These are phyloP conservation scores for Candida michaelii DNA, from an alignment of 805 yeast species.

Conservation along the genomic window DNA sequence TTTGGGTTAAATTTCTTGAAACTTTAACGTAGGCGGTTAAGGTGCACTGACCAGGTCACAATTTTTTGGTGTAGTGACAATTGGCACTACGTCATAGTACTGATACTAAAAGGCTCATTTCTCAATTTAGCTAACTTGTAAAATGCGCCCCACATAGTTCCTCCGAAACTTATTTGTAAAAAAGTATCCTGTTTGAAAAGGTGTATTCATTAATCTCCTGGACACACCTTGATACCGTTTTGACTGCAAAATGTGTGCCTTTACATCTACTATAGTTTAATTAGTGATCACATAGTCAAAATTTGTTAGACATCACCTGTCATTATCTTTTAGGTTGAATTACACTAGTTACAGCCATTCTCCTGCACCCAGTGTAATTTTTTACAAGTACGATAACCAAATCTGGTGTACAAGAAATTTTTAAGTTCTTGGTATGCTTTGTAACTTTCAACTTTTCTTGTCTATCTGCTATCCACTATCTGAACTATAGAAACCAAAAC, in stretches of 20 bases:
- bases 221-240: background rate
- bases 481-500: background rate
- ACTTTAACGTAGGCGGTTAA: background rate
- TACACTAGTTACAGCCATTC: no score
- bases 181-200: background rate
- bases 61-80: background rate
- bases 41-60: background rate
- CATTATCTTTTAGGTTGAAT: no score
- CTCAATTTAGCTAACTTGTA: conserved; percentile 1
- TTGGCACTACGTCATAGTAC: background rate
- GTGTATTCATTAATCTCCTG: background rate
- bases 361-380: no score
- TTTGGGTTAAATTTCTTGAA: background rate
- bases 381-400: no score
- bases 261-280: no score
- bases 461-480: background rate
- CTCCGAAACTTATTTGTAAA: background rate
- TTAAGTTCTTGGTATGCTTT: no score
- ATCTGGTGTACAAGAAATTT: no score
- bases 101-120: background rate
- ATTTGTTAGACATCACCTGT: no score
- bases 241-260: background rate
- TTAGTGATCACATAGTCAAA: no score
- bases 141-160: conserved; percentile 4
- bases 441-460: background rate